Evolutionary conservation across 306 rosid genomes (phyloP), one percentile per base, ranked within the genome.

Genomic region (Cucumis melo): DNA sequence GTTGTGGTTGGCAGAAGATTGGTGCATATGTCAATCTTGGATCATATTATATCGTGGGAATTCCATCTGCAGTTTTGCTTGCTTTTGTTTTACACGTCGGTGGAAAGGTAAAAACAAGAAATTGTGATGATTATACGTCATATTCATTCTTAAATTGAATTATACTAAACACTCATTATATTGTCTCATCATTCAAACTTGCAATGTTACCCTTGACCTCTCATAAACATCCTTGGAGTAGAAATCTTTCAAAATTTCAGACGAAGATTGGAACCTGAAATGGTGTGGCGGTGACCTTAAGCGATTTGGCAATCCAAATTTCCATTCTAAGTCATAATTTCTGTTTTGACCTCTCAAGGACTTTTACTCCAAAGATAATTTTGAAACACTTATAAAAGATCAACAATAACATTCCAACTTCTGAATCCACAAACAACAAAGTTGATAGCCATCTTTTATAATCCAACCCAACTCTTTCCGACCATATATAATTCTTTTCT

Each of bases 1-100:
- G 96, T 59, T 90, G 98, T 74, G 98, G 96, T 39, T 84, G 91
- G 97, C 97, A 92, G 80, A 88, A 87, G 61, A 80, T 86, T 50
- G 97, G 97, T 77, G 93, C 97, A 55, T 83, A 44, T 64, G 80
- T 92, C 23, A 92, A 92, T 74, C 88, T 92, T 20, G 93, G 96
- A 10, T 80, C 93, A 21, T 92, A 90, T 81, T 92, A 92, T 50
- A 38, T 90, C 13, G 88, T 88, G 42, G 96, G 98, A 82, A 85
- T 90, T 80, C 93, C 96, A 17, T 60, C 74, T 54, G 91, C 96
- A 73, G 36, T 81, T 77, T 36, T 86, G 2, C 80, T 92, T 34
- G 92, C 92, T 60, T 92, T 92, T 79, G 84, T 86, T 13, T n/a
- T 85, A 38, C 83, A 86, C 77, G 5, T 85, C 34, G 96, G 89